Base-by-base conservation (phyloP, 2,329 filamentous ascomycete species). In the Sarocladium brachiariae region DNA sequence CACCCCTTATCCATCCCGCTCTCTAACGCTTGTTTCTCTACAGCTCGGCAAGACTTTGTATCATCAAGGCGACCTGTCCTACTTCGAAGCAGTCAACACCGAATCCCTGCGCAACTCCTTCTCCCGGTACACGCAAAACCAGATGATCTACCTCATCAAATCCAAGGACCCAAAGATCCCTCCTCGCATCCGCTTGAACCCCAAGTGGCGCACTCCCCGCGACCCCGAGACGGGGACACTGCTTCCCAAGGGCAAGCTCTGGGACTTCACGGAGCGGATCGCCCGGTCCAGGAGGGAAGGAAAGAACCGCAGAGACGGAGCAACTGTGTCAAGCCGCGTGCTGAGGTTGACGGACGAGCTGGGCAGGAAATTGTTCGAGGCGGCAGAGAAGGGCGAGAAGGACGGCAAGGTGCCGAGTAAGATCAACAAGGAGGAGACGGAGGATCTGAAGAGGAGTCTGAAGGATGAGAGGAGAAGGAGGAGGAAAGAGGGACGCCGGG, bases 21-120 rank as follows among this genome's bases (percentile, higher is more conserved):
- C 54, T 37, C 54, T 57, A 58, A 51, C 48, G 37, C 37, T 8
- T 23, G 34, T 4, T 2, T 21, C 3, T 59, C 21, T 4, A 19
- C 18, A 92, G 80, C 81, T 96, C 25, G 93, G 93, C 50, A 97
- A 99, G 70, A 97, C 93, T 0, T 77, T 99, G 1, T 99, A 96
- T 63, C 92, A 99, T 64, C 92, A 99, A 71, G 93, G 93, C 51
- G 93, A 99, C 61, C 80, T 99, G 9, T 91, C 86, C 25, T 99
- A 99, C 70, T 97, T 96, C 58, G 93, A 99, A 70, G 91, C 93
- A 2, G 92, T 99, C 56, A 99, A 99, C 74, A 96, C 96, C 61
- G 92, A 99, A 67, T 95, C 91, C 0, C 78, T 99, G 51, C 95
- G 93, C 63, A 99, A 99, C 66, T 86, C 91, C 0, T 96, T 92